Evolutionary conservation across 768 basidiomycete species (phyloP).

Genomic region (Hygrophorus pudorinus): DNA sequence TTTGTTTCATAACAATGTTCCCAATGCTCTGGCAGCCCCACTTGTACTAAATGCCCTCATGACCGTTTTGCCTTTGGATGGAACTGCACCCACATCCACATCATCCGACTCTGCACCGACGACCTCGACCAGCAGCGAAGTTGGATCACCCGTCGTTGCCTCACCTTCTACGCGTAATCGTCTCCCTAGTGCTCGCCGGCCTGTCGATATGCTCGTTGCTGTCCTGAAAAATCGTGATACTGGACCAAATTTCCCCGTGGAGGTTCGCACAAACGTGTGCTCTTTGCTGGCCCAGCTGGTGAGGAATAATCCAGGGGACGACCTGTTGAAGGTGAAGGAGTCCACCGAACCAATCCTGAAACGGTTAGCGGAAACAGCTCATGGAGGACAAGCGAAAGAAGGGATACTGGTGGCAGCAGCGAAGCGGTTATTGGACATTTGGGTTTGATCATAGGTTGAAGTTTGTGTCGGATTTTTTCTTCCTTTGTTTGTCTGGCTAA

Average conservation of each 20-base stretch:
- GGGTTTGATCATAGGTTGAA: constrained; percentile 20
- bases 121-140: constrained; percentile 26
- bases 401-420: constrained; percentile 32
- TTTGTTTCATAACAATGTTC: constrained; percentile 3
- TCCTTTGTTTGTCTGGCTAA: background rate
- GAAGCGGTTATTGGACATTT: constrained; percentile 30
- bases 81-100: constrained; percentile 21
- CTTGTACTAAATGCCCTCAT: constrained; percentile 54
- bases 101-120: constrained; percentile 25
- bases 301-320: constrained; percentile 38
- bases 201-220: constrained; percentile 58
- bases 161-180: constrained; percentile 31
- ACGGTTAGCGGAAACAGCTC: constrained; percentile 28
- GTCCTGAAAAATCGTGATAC: constrained; percentile 48
- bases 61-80: constrained; percentile 35
- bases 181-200: constrained; percentile 37
- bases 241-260: constrained; percentile 52
- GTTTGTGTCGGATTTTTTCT: background rate
- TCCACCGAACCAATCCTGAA: constrained; percentile 40
- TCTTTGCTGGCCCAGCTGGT: constrained; percentile 59
- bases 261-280: constrained; percentile 71
- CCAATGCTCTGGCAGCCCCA: constrained; percentile 32
- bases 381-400: constrained; percentile 28
- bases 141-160: constrained; percentile 37
- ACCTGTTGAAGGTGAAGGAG: constrained; percentile 41